Evolutionary conservation across 1,139 yeast species (phyloP), one percentile per base, ranked within the genome.

Genomic region (Kazachstania sp.): DNA sequence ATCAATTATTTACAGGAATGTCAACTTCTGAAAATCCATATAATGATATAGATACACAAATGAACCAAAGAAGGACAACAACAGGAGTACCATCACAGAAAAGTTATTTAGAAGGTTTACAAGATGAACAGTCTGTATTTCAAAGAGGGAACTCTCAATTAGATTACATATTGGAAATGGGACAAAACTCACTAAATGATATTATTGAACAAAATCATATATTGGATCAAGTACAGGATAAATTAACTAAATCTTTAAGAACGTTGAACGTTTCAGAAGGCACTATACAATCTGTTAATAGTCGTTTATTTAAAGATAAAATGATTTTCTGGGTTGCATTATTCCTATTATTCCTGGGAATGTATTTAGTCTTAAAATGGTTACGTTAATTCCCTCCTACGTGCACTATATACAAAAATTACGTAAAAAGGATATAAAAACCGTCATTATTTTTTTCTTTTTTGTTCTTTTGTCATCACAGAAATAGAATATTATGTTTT

Each of bases 141-240:
- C 74, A 76, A 28, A 71, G 86, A 49, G 88, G 95, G 0, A 81
- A 85, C 32, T 81, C 80, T 49, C 95, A 86, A 61, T 69, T 92
- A 53, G 98, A 92, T 62, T 88, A 86, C 54, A 87, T 92, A 43
- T 67, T 92, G 46, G 97, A 86, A 60, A 83, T 87, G 81, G 97
- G 97, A 1, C 80, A 84, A 51, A 77, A 78, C 48, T 88, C 95
- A 1, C 77, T 88, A 55, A 95, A 86, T 46, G 96, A 90, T 60
- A 72, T 92, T 30, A 83, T 86, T 30, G 90, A 84, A 47, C 97
- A 92, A 63, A 85, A 86, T 63, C 84, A 83, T 57, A 73, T 81
- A 26, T 73, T 92, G 50, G 71, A 77, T 52, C 72, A 71, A 49
- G 73, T 92, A 35, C 88, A 83, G 54, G 71, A 75, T 39, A 78